Percentiles rank a stretch among this genome's conserved stretches.
phyloP scores from a whole-genome alignment of 2,329 filamentous ascomycete species.

The Hypoxylon sp. region DNA sequence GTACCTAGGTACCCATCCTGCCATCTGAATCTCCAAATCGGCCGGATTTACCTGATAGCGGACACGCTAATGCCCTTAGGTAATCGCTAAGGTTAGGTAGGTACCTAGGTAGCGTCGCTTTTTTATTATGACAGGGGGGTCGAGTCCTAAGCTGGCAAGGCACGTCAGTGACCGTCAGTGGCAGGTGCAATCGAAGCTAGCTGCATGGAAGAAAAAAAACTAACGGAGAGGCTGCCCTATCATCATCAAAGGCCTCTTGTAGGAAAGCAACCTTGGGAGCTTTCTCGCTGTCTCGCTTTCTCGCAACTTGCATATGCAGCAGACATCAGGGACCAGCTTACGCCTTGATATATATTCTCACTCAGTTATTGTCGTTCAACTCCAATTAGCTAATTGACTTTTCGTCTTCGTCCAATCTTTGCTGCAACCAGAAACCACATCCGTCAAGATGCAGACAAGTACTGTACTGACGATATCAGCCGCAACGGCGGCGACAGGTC shows the following conservation, averaged over 20 bases:
- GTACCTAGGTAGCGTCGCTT: too few species aligned
- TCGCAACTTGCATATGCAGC: conserved; percentile 17
- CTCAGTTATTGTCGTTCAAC: conserved; percentile 1
- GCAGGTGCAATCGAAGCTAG: conserved; percentile 14
- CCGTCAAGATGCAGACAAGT: conserved; percentile 59
- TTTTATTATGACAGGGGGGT: conserved; percentile 19
- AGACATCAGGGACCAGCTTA: conserved; percentile 3
- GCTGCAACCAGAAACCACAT: background rate
- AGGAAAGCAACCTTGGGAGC: conserved; percentile 16
- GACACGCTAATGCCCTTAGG: conserved; percentile 20
- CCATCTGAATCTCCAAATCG: conserved; percentile 9
- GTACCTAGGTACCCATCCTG: conserved; percentile 7
- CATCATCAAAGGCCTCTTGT: conserved; percentile 9
- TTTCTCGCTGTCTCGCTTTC: conserved; percentile 11
- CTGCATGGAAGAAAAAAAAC: conserved; percentile 41
- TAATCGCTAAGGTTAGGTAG: conserved; percentile 20
- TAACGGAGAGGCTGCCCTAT: conserved; percentile 27
- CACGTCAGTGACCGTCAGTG: conserved; percentile 30
- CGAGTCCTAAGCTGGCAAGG: conserved; percentile 20
- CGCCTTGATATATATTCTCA: background rate
- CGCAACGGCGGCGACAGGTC: conserved; percentile 69
- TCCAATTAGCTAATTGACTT: conserved; percentile 18
- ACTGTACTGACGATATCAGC: conserved; percentile 71
- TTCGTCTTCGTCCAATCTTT: background rate
- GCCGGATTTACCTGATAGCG: conserved; percentile 41